Percentiles rank a stretch among this genome's conserved stretches.
Conservation (phyloP, 768 basidiomycete genomes). For the Kwoniella sp. region DNA sequence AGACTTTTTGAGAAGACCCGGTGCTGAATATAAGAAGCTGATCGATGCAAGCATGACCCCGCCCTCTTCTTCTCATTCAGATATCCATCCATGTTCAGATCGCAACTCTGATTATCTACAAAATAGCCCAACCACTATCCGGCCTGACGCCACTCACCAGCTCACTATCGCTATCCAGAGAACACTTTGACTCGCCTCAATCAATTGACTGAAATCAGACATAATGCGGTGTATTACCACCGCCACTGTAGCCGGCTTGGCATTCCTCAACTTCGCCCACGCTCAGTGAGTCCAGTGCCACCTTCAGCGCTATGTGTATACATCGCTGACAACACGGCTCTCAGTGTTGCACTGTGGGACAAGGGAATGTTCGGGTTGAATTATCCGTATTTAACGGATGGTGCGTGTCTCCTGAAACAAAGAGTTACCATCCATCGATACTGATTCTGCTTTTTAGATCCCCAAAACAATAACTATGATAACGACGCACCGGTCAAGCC, state of each 20-base stretch:
- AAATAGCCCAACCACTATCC: no score
- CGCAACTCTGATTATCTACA: not conserved
- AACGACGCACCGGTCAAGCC: slow-evolving; percentile 38
- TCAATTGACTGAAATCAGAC: not conserved
- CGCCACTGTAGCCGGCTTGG: not conserved
- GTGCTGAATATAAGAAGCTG: no score
- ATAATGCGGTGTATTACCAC: not conserved
- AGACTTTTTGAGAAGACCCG: no score
- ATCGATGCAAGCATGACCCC: no score
- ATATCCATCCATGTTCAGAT: not conserved
- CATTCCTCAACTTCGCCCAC: slow-evolving; percentile 8
- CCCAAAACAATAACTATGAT: slow-evolving; percentile 28
- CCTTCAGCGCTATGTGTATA: no score
- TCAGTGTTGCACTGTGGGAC: slow-evolving; percentile 39
- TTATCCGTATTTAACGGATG: slow-evolving; percentile 34
- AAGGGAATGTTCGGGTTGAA: slow-evolving; percentile 46
- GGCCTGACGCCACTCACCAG: not conserved
- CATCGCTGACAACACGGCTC: not conserved
- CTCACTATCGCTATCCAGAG: no score
- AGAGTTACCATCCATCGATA: not conserved
- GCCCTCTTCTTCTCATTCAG: no score
- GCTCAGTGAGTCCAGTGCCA: slow-evolving; percentile 17
- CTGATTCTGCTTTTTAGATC: not conserved
- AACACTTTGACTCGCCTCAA: no score
- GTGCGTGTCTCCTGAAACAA: slow-evolving; percentile 14